Evolutionary conservation across 495 filamentous ascomycete species (phyloP).

Genomic region (Aeminium ludgeri): DNA sequence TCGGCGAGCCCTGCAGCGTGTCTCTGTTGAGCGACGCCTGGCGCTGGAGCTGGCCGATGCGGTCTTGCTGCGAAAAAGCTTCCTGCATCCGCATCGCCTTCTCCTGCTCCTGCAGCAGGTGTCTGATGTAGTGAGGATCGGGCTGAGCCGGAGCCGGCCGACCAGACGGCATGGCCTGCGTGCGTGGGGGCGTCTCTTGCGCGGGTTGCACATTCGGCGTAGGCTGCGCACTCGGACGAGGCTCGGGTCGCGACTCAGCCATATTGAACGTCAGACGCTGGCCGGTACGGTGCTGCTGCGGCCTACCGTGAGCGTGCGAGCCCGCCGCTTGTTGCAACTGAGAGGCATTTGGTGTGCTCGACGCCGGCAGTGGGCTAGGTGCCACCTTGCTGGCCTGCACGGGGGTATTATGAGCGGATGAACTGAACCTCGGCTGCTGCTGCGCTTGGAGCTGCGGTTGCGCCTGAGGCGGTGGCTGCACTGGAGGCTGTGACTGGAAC

Average conservation of each 20-base stretch:
- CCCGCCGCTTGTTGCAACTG: background rate
- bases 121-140: slow-evolving; percentile 2
- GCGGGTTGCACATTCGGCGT: background rate
- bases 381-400: slow-evolving; percentile 10
- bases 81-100: slow-evolving; percentile 12
- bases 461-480: slow-evolving; percentile 6
- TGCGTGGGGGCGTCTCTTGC: slow-evolving; percentile 5
- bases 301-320: background rate
- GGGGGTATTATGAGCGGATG: slow-evolving; percentile 13
- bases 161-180: slow-evolving; percentile 4
- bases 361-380: slow-evolving; percentile 9
- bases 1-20: slow-evolving; percentile 9
- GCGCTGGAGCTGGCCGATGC: slow-evolving; percentile 6
- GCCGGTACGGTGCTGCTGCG: slow-evolving; percentile 9
- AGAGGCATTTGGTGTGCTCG: slow-evolving; percentile 2
- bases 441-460: slow-evolving; percentile 14
- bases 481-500: slow-evolving; percentile 9
- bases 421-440: slow-evolving; percentile 13
- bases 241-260: slow-evolving; percentile 8
- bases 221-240: background rate
- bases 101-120: slow-evolving; percentile 7
- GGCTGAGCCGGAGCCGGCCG: background rate
- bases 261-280: slow-evolving; percentile 4
- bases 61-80: slow-evolving; percentile 7
- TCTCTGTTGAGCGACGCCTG: background rate